Base-by-base conservation (phyloP, 129 eudicot genomes). In the Tagetes erecta region DNA sequence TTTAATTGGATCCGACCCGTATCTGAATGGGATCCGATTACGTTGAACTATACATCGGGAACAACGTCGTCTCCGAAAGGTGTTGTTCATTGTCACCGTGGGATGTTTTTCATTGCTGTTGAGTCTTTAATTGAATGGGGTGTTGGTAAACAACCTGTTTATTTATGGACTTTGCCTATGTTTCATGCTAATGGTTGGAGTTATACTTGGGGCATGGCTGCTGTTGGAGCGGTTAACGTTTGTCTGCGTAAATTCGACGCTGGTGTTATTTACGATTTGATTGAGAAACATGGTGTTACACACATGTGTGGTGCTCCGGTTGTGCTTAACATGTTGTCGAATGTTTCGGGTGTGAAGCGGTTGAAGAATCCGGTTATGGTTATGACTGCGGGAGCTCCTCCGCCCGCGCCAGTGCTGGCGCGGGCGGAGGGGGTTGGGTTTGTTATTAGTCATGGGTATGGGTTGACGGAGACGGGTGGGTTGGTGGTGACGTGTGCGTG, bases 21-120 rank as follows among this genome's bases (percentile, higher is more conserved):
- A 27, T 72, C 72, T 0, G 92, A 87, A 64, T 82, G 85, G 84
- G 92, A 87, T 14, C 92, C 89, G 42, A 80, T 87, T 34, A 52
- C 75, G 2, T 59, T 87, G 14, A 87, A 87, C 39, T 87, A 87
- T 73, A 87, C 92, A 42, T 87, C 92, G 8, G 92, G 92, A 0
- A 87, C 92, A 3, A 84, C 92, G n/a, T 87, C 92, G 30, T 71
- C 87, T 1, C 92, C 92, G 0, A 87, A 87, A 45, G 92, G 92
- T 0, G 92, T 87, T 1, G 85, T 87, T 3, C 92, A 87, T 49
- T 44, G 71, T n/a, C 85, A 87, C 74, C 83, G 88, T 13, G 84
- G 81, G 0, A 60, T 71, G 47, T 87, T 82, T 30, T n/a, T 74
- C 39, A 47, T 82, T 0, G 69, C 86, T 12, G 50, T 86, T 1